Conservation (phyloP, 2,329 filamentous ascomycete genomes). For the Metarhizium album region DNA sequence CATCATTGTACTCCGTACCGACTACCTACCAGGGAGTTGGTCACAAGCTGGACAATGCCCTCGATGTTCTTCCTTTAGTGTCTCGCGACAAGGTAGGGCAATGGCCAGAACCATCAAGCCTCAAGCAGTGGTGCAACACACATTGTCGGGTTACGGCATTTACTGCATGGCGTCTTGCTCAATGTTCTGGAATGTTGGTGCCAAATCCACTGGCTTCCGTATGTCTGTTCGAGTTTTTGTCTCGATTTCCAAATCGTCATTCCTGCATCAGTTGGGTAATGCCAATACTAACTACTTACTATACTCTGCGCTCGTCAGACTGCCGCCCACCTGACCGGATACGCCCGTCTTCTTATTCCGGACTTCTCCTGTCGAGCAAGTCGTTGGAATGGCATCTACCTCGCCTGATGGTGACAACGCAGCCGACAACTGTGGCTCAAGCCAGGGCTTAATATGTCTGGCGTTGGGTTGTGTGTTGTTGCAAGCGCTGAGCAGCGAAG, state of each 20-base stretch:
- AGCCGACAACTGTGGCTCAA: not conserved
- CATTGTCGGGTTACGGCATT: not conserved
- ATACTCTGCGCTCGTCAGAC: not conserved
- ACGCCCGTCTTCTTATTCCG: not conserved
- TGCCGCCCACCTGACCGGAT: not conserved
- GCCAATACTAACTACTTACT: too few species aligned
- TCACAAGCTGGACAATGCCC: not conserved
- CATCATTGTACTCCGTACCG: not conserved
- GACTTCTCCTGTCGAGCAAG: not conserved
- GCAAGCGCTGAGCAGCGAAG: too few species aligned
- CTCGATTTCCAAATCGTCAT: not conserved
- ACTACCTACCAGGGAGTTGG: not conserved
- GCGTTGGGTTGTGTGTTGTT: not conserved
- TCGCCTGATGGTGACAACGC: not conserved
- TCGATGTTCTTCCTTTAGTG: not conserved
- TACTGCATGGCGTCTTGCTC: not conserved
- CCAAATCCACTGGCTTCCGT: not conserved
- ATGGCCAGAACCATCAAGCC: not conserved
- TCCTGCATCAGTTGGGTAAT: not conserved
- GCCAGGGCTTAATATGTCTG: not conserved
- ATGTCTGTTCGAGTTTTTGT: not conserved
- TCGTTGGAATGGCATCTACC: not conserved
- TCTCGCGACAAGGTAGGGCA: too few species aligned
- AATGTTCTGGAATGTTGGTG: not conserved
- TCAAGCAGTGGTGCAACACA: not conserved